Percentiles rank a stretch among this genome's conserved stretches.
These are phyloP conservation scores for Pseudozyma hubeiensis DNA, from an alignment of 1,284 basidiomycete species.

Conservation along the genomic window DNA sequence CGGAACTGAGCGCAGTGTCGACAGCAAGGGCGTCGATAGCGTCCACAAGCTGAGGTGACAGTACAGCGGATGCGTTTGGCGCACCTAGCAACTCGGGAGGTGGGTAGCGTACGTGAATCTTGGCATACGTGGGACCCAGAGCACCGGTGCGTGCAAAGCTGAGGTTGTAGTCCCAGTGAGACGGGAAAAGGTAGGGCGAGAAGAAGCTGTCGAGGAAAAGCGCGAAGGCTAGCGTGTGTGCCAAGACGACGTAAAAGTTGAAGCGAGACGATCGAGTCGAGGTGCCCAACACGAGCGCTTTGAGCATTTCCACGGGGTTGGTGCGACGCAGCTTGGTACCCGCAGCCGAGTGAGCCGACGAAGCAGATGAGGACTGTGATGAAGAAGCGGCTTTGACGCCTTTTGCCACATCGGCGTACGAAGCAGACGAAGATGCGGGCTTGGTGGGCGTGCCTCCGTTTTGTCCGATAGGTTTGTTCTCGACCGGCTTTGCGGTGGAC, in stretches of 20 bases:
- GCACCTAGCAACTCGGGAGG: slow-evolving; percentile 51
- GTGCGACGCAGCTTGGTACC: slow-evolving; percentile 18
- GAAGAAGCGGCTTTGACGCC: slow-evolving; percentile 19
- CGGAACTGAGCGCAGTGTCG: slow-evolving; percentile 23
- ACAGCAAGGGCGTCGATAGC: slow-evolving; percentile 53
- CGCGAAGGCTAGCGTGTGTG: slow-evolving; percentile 58
- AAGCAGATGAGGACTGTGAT: neutral
- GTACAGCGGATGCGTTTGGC: slow-evolving; percentile 16
- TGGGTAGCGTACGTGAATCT: slow-evolving; percentile 65
- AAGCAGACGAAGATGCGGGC: slow-evolving; percentile 15
- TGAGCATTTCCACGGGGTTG: slow-evolving; percentile 31
- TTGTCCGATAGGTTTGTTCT: slow-evolving; percentile 29
- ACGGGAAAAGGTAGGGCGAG: slow-evolving; percentile 66
- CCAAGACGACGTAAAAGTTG: slow-evolving; percentile 51
- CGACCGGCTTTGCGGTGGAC: slow-evolving; percentile 28
- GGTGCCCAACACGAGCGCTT: slow-evolving; percentile 48
- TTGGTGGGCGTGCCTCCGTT: slow-evolving; percentile 12
- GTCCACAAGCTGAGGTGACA: slow-evolving; percentile 15
- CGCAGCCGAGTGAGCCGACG: neutral
- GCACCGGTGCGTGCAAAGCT: slow-evolving; percentile 63
- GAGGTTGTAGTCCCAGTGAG: slow-evolving; percentile 64
- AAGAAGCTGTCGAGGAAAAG: slow-evolving; percentile 63
- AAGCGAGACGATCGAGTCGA: slow-evolving; percentile 52
- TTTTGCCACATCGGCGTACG: slow-evolving; percentile 40
- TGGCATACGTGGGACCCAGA: slow-evolving; percentile 57